Evolutionary conservation across 1,284 basidiomycete species (phyloP), one percentile per base, ranked within the genome.

Genomic region (Cutaneotrichosporon arboriforme): DNA sequence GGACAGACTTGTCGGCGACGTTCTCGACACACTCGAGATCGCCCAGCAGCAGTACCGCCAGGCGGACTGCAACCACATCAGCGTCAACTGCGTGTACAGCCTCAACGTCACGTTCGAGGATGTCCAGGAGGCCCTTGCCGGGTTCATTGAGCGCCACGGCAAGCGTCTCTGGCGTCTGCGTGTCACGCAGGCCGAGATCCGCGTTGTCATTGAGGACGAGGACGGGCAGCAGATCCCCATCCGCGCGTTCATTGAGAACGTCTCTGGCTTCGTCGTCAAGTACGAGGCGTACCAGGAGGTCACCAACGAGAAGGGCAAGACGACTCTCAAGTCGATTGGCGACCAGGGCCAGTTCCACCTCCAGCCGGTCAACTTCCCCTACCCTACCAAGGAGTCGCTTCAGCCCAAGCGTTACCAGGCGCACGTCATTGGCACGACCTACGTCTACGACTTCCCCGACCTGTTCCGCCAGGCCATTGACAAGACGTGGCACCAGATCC

Each of bases 281-380:
- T 97, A 87, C 79, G 90, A 94, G 71, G 90, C 88, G n/a, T 99
- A 99, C 79, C 92, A 97, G 76, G 96, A 99, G 78, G 90, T 97
- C 65, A 86, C 85, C 40, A 96, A 90, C 43, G 93, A 97, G 72
- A 93, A 89, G 76, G 94, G 94, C 46, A 87, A 86, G 8, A 87
- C 86, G 8, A 91, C 97, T 63, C 81, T 98, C 61, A 96, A 96
- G 77, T 94, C 93, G 8, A 94, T 97, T 62, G 93, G 93, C 46
- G 75, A 77, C 8, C 88, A 91, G 57, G 92, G 93, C 10, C 89
- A 91, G 47, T 81, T 93, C 57, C 92, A 97, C 76, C 80, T 96
- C 43, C 91, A 92, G 76, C 90, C 90, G 22, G 91, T 93, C 63
- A 87, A 90, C 75, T 84, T 86, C 62, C 81, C 90, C 0, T 97